Percentiles rank a stretch among this genome's conserved stretches.
These are phyloP conservation scores for Linnemannia elongata DNA, from an alignment of 192 early-diverging fungal genomes.

Conservation along the genomic window DNA sequence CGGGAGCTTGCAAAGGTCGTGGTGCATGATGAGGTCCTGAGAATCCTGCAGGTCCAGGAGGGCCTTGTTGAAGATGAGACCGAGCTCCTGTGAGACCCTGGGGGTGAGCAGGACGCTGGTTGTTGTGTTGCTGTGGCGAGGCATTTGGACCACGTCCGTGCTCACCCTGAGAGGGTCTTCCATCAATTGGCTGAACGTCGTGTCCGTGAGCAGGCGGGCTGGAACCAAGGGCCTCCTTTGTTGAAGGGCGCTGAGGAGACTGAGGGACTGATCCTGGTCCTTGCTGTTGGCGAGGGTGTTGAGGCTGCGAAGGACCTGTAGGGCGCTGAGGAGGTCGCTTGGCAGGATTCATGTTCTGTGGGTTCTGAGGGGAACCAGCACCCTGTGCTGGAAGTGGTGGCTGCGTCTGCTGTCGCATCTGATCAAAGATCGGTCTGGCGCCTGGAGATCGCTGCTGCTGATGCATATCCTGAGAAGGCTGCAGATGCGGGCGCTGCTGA, in stretches of 20 bases:
- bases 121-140: slow-evolving; percentile 25
- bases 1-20: slow-evolving; percentile 11
- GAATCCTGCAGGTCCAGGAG: slow-evolving; percentile 6
- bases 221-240: neutral
- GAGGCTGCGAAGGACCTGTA: slow-evolving; percentile 17
- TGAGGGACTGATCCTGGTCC: neutral
- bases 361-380: neutral
- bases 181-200: neutral
- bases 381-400: slow-evolving; percentile 3
- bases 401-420: slow-evolving; percentile 41
- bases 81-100: slow-evolving; percentile 18
- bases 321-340: slow-evolving; percentile 39
- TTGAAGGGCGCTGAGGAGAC: slow-evolving; percentile 2
- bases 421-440: slow-evolving; percentile 41
- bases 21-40: slow-evolving; percentile 10
- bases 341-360: slow-evolving; percentile 24
- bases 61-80: slow-evolving; percentile 15
- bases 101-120: slow-evolving; percentile 22
- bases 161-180: neutral
- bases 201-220: neutral
- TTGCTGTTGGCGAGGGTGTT: slow-evolving; percentile 27
- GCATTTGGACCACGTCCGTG: slow-evolving; percentile 8
- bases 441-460: slow-evolving; percentile 34
- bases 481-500: slow-evolving; percentile 4
- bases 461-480: neutral